A percentile compares a stretch with the other conserved stretches of the same genome.
Conservation (phyloP, 352 stramenopile genomes). For the Pythium graminicola region DNA sequence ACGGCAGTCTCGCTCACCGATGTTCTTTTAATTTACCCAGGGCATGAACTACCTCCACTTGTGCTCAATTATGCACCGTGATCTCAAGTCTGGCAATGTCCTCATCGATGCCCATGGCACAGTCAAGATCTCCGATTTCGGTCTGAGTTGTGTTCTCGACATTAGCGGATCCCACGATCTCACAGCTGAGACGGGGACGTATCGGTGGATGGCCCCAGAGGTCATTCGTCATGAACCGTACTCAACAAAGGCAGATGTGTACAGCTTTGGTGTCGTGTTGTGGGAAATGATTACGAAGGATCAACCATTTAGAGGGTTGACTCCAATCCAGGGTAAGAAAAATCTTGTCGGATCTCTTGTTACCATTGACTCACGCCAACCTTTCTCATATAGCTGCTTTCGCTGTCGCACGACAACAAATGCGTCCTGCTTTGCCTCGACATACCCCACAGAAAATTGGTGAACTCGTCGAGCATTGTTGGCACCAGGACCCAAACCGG, state of each 20-base stretch:
- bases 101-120: constrained; percentile 75
- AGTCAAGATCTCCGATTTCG: constrained; percentile 88
- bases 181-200: constrained; percentile 85
- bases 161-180: constrained; percentile 70
- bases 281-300: constrained; percentile 84
- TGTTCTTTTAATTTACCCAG: constrained; percentile 15
- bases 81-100: constrained; percentile 96
- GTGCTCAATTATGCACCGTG: constrained; percentile 92
- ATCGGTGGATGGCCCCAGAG: constrained; percentile 94
- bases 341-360: neutral
- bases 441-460: constrained; percentile 79
- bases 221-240: constrained; percentile 92
- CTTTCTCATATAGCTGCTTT: constrained; percentile 49
- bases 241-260: constrained; percentile 93
- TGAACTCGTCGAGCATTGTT: constrained; percentile 78
- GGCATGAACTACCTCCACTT: constrained; percentile 94
- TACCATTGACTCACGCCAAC: constrained; percentile 1
- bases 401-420: constrained; percentile 74
- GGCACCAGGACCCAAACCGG: constrained; percentile 70
- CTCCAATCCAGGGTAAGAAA: constrained; percentile 67
- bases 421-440: constrained; percentile 77
- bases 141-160: constrained; percentile 77
- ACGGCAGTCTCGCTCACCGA: constrained; percentile 10
- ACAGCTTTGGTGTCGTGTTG: constrained; percentile 89
- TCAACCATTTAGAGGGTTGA: constrained; percentile 78